Evolutionary conservation across 345 rosid species (phyloP).

Genomic region (Lumnitzera racemosa): DNA sequence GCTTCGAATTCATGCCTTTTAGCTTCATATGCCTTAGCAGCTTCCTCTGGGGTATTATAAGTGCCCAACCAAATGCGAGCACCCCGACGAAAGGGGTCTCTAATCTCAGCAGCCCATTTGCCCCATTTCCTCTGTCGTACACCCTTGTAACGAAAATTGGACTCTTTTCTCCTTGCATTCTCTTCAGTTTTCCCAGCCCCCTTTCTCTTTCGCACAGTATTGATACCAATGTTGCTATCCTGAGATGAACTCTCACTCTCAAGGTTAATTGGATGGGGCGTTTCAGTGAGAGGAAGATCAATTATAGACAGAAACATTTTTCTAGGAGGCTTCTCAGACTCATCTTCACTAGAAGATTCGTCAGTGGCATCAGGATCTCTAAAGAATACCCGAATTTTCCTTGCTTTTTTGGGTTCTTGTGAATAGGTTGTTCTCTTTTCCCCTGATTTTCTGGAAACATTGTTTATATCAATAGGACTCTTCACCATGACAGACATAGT

Average conservation of each 20-base stretch:
- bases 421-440: conserved; percentile 11
- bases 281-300: conserved; percentile 6
- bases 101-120: conserved; percentile 86
- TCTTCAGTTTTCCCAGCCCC: conserved; percentile 12
- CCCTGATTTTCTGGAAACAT: conserved; percentile 16
- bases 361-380: conserved; percentile 94
- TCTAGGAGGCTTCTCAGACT: conserved; percentile 18
- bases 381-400: conserved; percentile 61
- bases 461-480: conserved; percentile 15
- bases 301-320: conserved; percentile 62
- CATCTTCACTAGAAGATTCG: conserved; percentile 75
- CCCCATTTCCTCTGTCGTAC: conserved; percentile 88
- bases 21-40: conserved; percentile 55
- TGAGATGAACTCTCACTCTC: conserved; percentile 34
- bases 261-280: too few relatives aligned
- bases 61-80: conserved; percentile 78
- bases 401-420: conserved; percentile 21
- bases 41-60: conserved; percentile 59
- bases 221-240: conserved; percentile 50
- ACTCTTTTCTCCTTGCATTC: conserved; percentile 5
- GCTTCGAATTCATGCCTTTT: conserved; percentile 59
- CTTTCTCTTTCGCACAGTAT: conserved; percentile 16
- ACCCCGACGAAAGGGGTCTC: conserved; percentile 48
- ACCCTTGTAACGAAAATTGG: conserved; percentile 27
- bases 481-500: conserved; percentile 34